Evolutionary conservation across 179 eudicot genomes (phyloP).

Genomic region (Carnegiea gigantea): DNA sequence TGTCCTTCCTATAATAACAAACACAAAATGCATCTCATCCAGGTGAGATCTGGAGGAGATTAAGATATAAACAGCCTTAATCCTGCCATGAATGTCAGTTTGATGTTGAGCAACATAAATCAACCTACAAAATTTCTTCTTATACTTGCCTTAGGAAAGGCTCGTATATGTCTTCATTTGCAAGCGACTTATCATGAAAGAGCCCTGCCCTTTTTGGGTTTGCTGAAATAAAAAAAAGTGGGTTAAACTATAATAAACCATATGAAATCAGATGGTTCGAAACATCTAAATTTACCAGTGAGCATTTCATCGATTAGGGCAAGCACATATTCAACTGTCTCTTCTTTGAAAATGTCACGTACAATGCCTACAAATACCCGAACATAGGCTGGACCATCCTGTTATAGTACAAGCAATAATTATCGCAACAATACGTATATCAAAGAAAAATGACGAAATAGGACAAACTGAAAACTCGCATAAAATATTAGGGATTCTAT

Average conservation of each 20-base stretch:
- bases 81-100: background rate
- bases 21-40: background rate
- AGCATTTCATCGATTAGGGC: slow-evolving; percentile 91
- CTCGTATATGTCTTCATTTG: slow-evolving; percentile 78
- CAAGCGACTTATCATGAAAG: slow-evolving; percentile 85
- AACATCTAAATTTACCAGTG: slow-evolving; percentile 47
- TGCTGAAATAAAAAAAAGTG: slow-evolving; percentile 47
- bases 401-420: slow-evolving; percentile 31
- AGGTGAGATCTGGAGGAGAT: background rate
- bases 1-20: background rate
- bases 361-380: slow-evolving; percentile 78
- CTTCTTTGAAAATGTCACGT: slow-evolving; percentile 89
- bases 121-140: background rate
- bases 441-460: background rate
- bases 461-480: background rate
- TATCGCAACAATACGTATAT: slow-evolving; percentile 2
- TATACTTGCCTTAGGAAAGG: slow-evolving; percentile 73
- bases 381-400: slow-evolving; percentile 95
- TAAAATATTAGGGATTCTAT: background rate
- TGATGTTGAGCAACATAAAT: background rate
- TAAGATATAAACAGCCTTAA: background rate
- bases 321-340: slow-evolving; percentile 92
- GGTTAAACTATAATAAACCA: slow-evolving; percentile 5
- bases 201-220: slow-evolving; percentile 85
- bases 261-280: background rate